Evolutionary conservation across 202 grass and related monocot genomes (phyloP), one percentile per base, ranked within the genome.

Genomic region (Panicum hallii): DNA sequence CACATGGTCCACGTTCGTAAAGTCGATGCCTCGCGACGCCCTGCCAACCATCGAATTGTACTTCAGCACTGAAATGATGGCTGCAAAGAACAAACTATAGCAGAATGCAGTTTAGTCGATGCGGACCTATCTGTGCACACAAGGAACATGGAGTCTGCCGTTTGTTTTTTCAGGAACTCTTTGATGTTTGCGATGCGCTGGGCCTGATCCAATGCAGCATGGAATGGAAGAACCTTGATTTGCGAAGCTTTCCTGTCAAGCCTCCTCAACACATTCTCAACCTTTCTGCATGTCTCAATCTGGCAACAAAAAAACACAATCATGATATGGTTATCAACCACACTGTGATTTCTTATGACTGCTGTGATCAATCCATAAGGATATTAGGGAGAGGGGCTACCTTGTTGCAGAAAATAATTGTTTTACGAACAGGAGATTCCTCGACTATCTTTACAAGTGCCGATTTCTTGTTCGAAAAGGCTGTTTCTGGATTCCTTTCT

Each of bases 231-330:
- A 46, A 94, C 89, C 84, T 93, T 91, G 70, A 99, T 90, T 20
- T 87, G 83, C 0, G 62, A 70, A 62, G 90, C 96, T 77, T 98
- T 95, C 73, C 89, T 90, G 84, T 94, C 93, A 68, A 95, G 74
- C 66, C 93, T 85, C 56, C 79, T 90, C 79, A 95, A 81, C 26
- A 66, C 85, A 55, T 95, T 92, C 70, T 99, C 96, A 8, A 99
- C 96, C 70, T 91, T 99, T 81, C 96, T 94, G 73, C 96, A 99
- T 20, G 96, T 95, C 88, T 96, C 96, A 74, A 99, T 99, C 93
- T 99, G 74, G 16, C 60, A 15, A 84, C 64, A 73, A 1, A 60
- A 73, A 62, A 75, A 5, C 17, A 83, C 11, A 14, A 9, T 7
- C 3, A 11, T 46, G 47, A 23, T 22, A 45, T 20, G 26, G 5